Percentiles rank a stretch among this genome's conserved stretches.
phyloP scores from a whole-genome alignment of 768 basidiomycete genomes.

The Calvatia gigantea region DNA sequence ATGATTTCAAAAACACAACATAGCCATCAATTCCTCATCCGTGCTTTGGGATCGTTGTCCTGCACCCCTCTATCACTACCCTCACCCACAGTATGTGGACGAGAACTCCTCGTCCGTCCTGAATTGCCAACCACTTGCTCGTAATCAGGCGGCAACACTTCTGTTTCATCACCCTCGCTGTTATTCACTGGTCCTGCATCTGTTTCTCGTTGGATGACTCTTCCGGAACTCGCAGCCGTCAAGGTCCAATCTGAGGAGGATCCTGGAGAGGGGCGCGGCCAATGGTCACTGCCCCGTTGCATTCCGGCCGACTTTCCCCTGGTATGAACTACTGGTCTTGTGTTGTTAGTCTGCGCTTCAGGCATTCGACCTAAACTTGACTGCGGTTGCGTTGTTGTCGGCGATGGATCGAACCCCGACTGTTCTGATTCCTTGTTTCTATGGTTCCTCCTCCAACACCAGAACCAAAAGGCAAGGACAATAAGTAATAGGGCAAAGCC shows the following conservation, averaged over 20 bases:
- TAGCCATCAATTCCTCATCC: too few species aligned
- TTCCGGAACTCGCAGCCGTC: not conserved
- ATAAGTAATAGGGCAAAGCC: constrained; percentile 27
- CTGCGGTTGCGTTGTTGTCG: not conserved
- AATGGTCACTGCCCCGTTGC: not conserved
- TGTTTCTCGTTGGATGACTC: constrained; percentile 15
- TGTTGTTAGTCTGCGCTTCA: not conserved
- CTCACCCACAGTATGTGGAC: not conserved
- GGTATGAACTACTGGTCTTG: not conserved
- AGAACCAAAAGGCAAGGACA: constrained; percentile 19
- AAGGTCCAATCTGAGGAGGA: not conserved
- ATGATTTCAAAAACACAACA: too few species aligned
- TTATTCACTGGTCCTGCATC: constrained; percentile 22
- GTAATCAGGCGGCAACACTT: constrained; percentile 27
- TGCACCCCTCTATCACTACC: not conserved
- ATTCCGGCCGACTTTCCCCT: not conserved
- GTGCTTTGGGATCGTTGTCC: too few species aligned
- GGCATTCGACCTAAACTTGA: not conserved
- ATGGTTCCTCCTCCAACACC: constrained; percentile 6
- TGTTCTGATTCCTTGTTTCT: not conserved
- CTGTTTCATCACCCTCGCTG: constrained; percentile 16
- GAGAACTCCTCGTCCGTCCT: not conserved
- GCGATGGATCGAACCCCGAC: not conserved
- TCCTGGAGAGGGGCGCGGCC: not conserved
- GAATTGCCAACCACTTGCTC: constrained; percentile 20